Evolutionary conservation across 371 early-diverging fungal species (phyloP), one percentile per base, ranked within the genome.

Genomic region (Apophysomyces trapeziformis): DNA sequence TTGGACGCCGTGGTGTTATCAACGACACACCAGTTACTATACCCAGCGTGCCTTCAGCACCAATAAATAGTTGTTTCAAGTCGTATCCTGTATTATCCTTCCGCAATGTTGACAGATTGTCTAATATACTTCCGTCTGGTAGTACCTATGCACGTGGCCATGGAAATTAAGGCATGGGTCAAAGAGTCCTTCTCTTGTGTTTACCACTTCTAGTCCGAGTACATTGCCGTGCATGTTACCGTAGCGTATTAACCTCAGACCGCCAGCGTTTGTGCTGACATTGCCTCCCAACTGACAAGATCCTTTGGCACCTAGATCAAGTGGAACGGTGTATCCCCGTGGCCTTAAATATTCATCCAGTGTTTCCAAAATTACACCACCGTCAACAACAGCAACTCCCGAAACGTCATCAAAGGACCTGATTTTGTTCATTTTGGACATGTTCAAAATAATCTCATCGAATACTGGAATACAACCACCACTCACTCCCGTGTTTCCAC

Each of bases 251-350:
- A 93, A 79, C 36, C 96, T 78, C 58, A 96, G 79, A 0, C 98
- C 96, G 35, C 97, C 96, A 0, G 97, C 97, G 72, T 97, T 96
- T 4, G 96, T 94, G 7, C 94, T 89, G 4, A 96, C 92, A 69
- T 96, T 96, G 56, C 97, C 96, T 44, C 96, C 97, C 45, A 97
- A 89, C 57, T 92, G 91, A 73, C 93, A 94, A 35, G 85, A 70
- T 32, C 75, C 78, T 74, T 97, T 97, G 4, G 98, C 96, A 9
- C 97, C 98, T 38, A 97, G 76, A 76, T 97, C 98, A 21, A 97
- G 68, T n/a, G 96, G 97, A 82, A 96, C 92, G 60, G 87, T 90
- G 64, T 85, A 89, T 0, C 94, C 95, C n/a, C 74, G 72, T 58
- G 92, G 87, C 1, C 73, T 89, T 5, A 95, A 76, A 68, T 87